Conservation (phyloP, 805 yeast genomes). For the Komagataella pastoris region DNA sequence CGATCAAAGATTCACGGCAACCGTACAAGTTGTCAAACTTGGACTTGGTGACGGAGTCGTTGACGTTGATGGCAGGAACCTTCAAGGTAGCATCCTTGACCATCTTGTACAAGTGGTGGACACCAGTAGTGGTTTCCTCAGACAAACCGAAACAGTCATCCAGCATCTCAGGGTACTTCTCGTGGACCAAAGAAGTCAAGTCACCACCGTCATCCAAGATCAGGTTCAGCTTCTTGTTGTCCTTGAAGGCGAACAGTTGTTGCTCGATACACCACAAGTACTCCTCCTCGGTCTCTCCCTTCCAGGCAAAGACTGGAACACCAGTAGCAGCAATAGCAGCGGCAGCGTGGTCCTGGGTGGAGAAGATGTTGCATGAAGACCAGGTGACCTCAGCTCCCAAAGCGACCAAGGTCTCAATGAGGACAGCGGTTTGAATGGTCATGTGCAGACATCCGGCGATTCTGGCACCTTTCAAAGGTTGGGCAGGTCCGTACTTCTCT, state of each 20-base stretch:
- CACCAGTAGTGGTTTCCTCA: constrained; percentile 99
- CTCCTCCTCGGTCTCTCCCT: constrained; percentile 99
- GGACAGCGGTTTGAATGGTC: constrained; percentile 98
- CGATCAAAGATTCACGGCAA: constrained; percentile 96
- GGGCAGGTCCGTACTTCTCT: constrained; percentile 76
- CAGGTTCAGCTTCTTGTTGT: constrained; percentile 86
- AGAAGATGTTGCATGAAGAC: constrained; percentile 98
- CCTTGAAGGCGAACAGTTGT: constrained; percentile 97
- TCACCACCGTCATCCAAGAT: constrained; percentile 99
- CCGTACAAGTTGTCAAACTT: constrained; percentile 99
- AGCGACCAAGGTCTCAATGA: constrained; percentile 93
- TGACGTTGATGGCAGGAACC: constrained; percentile 98
- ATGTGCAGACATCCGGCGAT: constrained; percentile 98
- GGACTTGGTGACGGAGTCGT: constrained; percentile 98
- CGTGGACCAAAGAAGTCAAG: constrained; percentile 91
- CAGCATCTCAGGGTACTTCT: constrained; percentile 96
- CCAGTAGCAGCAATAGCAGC: constrained; percentile 99
- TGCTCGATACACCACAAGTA: constrained; percentile 99
- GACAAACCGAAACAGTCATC: constrained; percentile 90
- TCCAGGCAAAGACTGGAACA: constrained; percentile 99
- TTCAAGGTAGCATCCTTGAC: constrained; percentile 75
- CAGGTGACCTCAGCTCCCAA: constrained; percentile 99
- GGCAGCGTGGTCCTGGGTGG: constrained; percentile 99
- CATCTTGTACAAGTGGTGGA: constrained; percentile 97
- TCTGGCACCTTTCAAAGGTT: constrained; percentile 97